Base-by-base conservation (phyloP, 148 eudicot genomes). In the Cornus kousa region DNA sequence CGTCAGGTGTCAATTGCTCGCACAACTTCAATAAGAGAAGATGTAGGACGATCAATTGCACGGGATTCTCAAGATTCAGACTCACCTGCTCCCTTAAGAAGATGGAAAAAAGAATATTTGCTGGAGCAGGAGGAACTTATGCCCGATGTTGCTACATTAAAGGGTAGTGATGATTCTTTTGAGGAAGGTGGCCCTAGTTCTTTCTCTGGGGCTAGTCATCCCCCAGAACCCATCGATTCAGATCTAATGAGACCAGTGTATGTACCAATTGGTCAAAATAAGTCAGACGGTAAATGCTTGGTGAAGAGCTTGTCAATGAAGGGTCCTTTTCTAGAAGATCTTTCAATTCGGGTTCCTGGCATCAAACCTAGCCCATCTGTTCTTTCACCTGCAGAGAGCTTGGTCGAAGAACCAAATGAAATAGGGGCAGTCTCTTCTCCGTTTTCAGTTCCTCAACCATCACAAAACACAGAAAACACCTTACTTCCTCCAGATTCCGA, bases 201-300 rank as follows among this genome's bases (percentile, higher is more conserved):
- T 9, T 92, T 94, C 75, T 86, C 86, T 11, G 95, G 95, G 76
- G 95, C 87, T 43, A 91, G 92, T 74, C 98, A 94, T 83, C 98
- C 95, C 57, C 89, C 93, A 2, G 98, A 94, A 71, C 97, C 98
- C 0, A 80, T 88, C 64, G 95, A 91, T 82, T 78, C 85, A 0
- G 94, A 86, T 85, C 76, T 85, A 62, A 90, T 92, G 92, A 92
- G 83, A 76, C 92, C 98, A 3, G 87, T 91, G 14, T 89, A 78
- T 73, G 81, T 92, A 43, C 92, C 98, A 5, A 83, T 90, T 40
- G 88, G 84, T 78, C 91, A 91, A 82, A 91, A 87, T 72, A 86
- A 90, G 70, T 69, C 87, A 6, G 90, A 88, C 73, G 82, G 65
- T 9, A 89, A 82, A 55, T 83, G 90, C 70, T 88, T 87, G 79